Base-by-base conservation (phyloP, 768 basidiomycete genomes). In the Calocera cornea region DNA sequence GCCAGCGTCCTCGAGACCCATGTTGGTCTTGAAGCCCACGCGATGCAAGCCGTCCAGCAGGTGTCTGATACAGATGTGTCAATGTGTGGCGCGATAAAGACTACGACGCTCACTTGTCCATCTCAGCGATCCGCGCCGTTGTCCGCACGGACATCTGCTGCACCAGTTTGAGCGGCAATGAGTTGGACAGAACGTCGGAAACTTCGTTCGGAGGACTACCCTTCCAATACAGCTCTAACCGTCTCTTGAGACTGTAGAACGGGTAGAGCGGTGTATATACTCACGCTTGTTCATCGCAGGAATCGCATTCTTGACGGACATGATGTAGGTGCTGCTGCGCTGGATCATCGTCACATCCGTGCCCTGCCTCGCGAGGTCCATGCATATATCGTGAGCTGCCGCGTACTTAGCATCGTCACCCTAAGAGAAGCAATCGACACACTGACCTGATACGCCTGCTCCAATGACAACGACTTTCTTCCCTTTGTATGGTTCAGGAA, bases 401-500 rank as follows among this genome's bases (percentile, higher is more conserved):
- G 34, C 31, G 10, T 17, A 67, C 10, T 63, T 24, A 38, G 16
- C 22, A 41, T 36, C 16, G 17, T 63, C 16, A 64, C 12, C 22
- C n/a, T 36, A 11, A 38, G 22, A 27, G 29, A 14, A 31, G 41
- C 24, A 41, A 41, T 22, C 34, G 67, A 22, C 16, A 36, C 29
- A 11, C 47, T 27, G 68, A 80, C 82, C 81, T 1, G 84, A 86
- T 14, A 85, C 87, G 65, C 84, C 84, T 16, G 87, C 80, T 1
- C 88, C 88, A 2, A 90, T 76, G 1, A 90, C 84, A 1, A 86
- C 79, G 0, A 88, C 87, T 72, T 85, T 89, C 77, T 89, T 90
- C 17, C 87, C 88, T 1, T 72, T 50, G 70, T 85, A 85, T 40
- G 84, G 84, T 12, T 78, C 75, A 0, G 86, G 84, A n/a, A 73